Evolutionary conservation across 495 filamentous ascomycete genomes (phyloP).

Genomic region (Sabuloglossum arenarium): DNA sequence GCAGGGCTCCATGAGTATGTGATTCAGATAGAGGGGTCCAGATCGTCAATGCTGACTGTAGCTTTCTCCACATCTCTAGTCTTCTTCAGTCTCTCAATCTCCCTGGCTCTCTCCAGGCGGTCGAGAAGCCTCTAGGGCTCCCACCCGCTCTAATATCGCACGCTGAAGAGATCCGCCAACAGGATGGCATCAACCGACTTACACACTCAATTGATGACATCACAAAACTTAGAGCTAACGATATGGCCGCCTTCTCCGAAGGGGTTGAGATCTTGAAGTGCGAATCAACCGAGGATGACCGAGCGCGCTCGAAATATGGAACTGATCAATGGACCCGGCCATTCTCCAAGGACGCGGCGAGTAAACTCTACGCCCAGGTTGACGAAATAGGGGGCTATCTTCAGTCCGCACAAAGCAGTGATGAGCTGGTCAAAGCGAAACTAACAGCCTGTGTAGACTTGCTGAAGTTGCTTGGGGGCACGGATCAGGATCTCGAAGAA

Average conservation of each 20-base stretch:
- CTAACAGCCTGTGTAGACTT: slow-evolving; percentile 52
- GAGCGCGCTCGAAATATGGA: slow-evolving; percentile 55
- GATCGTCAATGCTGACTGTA: slow-evolving; percentile 4
- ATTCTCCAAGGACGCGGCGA: slow-evolving; percentile 44
- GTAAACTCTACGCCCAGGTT: slow-evolving; percentile 54
- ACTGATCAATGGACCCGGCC: slow-evolving; percentile 69
- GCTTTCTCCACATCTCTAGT: slow-evolving; percentile 11
- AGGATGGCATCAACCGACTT: slow-evolving; percentile 58
- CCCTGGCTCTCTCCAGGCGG: slow-evolving; percentile 78
- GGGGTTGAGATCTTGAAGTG: slow-evolving; percentile 52
- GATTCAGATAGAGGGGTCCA: not conserved
- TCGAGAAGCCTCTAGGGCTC: slow-evolving; percentile 88
- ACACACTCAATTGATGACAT: slow-evolving; percentile 66
- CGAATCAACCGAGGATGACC: slow-evolving; percentile 68
- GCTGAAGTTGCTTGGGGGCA: slow-evolving; percentile 52
- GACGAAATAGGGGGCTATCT: slow-evolving; percentile 75
- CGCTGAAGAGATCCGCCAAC: slow-evolving; percentile 88
- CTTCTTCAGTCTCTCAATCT: slow-evolving; percentile 68
- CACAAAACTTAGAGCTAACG: slow-evolving; percentile 59
- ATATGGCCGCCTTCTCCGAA: slow-evolving; percentile 58
- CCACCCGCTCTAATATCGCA: slow-evolving; percentile 68
- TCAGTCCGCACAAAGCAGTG: slow-evolving; percentile 61
- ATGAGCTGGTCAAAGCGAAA: slow-evolving; percentile 61
- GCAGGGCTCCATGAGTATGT: slow-evolving; percentile 50
- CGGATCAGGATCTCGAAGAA: slow-evolving; percentile 60